phyloP scores from a whole-genome alignment of 441 rosid species.

The Eugenia klotzschiana region DNA sequence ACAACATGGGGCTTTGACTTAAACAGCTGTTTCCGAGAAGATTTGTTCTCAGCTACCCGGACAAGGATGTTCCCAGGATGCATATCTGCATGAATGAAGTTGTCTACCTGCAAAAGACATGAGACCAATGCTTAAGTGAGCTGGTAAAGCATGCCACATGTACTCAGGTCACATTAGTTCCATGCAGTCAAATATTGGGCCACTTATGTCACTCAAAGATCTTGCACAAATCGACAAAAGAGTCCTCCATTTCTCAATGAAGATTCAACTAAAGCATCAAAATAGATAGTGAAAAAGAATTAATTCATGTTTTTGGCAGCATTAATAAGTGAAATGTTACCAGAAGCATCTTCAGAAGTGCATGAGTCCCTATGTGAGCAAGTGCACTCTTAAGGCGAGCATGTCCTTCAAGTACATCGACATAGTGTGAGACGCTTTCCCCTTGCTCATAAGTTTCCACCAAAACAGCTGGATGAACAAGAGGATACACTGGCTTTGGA shows the following conservation, averaged over 20 bases:
- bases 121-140: neutral
- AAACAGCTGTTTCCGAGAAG: conserved; percentile 59
- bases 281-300: neutral
- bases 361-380: conserved; percentile 98
- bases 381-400: conserved; percentile 62
- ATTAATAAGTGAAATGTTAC: conserved; percentile 16
- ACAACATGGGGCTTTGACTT: conserved; percentile 86
- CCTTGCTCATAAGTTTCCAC: conserved; percentile 97
- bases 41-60: conserved; percentile 46
- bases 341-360: conserved; percentile 97
- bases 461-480: conserved; percentile 98
- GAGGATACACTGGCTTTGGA: conserved; percentile 96
- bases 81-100: conserved; percentile 99
- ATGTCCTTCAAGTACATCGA: conserved; percentile 76
- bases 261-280: neutral
- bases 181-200: neutral
- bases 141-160: neutral
- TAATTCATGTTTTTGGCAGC: neutral
- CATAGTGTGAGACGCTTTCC: conserved; percentile 71
- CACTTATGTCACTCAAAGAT: neutral
- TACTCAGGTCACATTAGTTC: neutral
- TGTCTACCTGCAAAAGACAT: conserved; percentile 71
- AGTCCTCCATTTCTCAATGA: neutral
- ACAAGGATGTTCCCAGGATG: conserved; percentile 99
- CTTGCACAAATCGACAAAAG: neutral